A percentile compares a stretch with the other conserved stretches of the same genome.
These are phyloP conservation scores for Boletus sp. DNA, from an alignment of 1,284 basidiomycete species.

Conservation along the genomic window DNA sequence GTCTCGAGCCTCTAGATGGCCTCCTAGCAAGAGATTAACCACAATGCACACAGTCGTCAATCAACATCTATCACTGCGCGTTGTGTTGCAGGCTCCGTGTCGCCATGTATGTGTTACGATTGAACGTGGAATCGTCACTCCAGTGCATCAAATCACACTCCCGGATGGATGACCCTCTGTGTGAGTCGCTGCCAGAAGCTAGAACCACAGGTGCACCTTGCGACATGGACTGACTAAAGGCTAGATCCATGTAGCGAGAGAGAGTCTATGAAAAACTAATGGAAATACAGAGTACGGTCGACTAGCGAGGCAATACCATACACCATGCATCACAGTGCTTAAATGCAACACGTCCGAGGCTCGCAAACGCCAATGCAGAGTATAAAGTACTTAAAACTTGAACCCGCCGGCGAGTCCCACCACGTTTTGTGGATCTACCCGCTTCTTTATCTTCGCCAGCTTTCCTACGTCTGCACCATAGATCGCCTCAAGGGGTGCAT, in stretches of 20 bases:
- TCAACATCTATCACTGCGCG: constrained; percentile 18
- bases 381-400: constrained; percentile 22
- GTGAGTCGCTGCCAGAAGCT: constrained; percentile 7
- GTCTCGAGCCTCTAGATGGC: background rate
- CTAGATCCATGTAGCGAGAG: constrained; percentile 2
- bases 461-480: constrained; percentile 52
- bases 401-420: constrained; percentile 63
- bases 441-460: constrained; percentile 45
- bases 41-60: constrained; percentile 27
- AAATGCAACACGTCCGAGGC: constrained; percentile 15
- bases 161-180: background rate
- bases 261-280: background rate
- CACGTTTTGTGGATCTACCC: constrained; percentile 54
- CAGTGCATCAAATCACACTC: constrained; percentile 1
- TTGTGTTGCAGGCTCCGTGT: constrained; percentile 13
- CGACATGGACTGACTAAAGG: background rate
- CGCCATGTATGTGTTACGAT: constrained; percentile 3
- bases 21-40: constrained; percentile 31
- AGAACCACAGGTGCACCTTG: constrained; percentile 3
- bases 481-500: constrained; percentile 50
- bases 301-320: constrained; percentile 4
- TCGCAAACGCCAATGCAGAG: background rate
- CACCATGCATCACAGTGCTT: constrained; percentile 6
- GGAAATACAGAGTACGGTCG: constrained; percentile 3
- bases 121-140: constrained; percentile 16